phyloP scores from a whole-genome alignment of 2,329 filamentous ascomycete genomes.

The Penicillium palitans region DNA sequence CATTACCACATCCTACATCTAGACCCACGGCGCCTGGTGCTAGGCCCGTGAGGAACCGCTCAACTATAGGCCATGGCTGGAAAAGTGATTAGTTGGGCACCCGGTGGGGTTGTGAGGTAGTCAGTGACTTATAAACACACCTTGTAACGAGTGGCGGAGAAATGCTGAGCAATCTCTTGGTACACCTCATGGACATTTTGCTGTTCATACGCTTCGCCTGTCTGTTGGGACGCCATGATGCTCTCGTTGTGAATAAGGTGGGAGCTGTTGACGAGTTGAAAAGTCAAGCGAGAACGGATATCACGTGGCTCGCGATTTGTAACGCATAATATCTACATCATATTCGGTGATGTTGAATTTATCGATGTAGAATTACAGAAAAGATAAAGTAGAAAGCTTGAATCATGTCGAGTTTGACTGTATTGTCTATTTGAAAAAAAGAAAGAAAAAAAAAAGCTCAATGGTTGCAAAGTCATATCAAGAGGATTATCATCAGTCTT shows the following conservation, averaged over 20 bases:
- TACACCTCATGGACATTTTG: constrained; percentile 91
- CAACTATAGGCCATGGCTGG: constrained; percentile 87
- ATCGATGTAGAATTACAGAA: background rate
- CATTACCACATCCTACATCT: constrained; percentile 94
- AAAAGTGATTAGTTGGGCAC: constrained; percentile 6
- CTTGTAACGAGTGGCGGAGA: constrained; percentile 61
- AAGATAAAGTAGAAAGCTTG: background rate
- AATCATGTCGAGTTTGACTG: background rate
- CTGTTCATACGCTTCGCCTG: constrained; percentile 65
- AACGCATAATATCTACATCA: constrained; percentile 1
- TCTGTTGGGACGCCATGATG: constrained; percentile 16
- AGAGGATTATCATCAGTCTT: too few species aligned
- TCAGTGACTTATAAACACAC: constrained; percentile 40
- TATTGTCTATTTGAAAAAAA: too few species aligned
- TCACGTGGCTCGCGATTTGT: constrained; percentile 17
- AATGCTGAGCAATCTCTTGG: constrained; percentile 55
- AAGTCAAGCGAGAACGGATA: constrained; percentile 15
- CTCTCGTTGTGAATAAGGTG: constrained; percentile 4
- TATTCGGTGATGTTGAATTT: background rate
- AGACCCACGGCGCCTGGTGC: constrained; percentile 74
- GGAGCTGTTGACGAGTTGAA: background rate
- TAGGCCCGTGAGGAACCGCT: constrained; percentile 69
- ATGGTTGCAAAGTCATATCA: background rate
- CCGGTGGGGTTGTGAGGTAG: background rate
- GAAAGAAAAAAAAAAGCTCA: background rate